These are phyloP conservation scores for Metschnikowia arizonensis DNA, from an alignment of 805 yeast species.

Conservation along the genomic window DNA sequence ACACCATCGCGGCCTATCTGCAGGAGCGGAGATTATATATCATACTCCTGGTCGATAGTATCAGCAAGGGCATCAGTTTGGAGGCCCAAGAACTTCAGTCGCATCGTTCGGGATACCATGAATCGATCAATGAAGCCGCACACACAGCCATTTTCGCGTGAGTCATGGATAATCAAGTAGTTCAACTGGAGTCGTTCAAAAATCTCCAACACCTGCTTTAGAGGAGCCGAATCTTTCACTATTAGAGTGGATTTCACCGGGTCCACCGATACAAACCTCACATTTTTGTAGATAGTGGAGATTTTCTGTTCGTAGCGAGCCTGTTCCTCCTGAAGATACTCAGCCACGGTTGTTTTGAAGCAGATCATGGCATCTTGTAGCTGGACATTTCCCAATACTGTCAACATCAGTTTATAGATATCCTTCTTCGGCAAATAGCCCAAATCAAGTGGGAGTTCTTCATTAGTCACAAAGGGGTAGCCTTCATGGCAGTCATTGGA, in stretches of 20 bases:
- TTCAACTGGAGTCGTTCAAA: constrained; percentile 39
- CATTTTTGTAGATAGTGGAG: neutral
- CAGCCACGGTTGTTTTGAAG: constrained; percentile 12
- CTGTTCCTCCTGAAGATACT: constrained; percentile 3
- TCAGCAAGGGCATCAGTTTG: constrained; percentile 9
- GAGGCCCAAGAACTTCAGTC: constrained; percentile 20
- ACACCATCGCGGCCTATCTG: too few relatives aligned
- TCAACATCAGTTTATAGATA: constrained; percentile 17
- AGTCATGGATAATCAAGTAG: constrained; percentile 27
- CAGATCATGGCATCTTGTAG: constrained; percentile 11
- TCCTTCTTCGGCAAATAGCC: constrained; percentile 36
- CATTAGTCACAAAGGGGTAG: constrained; percentile 33
- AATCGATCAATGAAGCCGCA: constrained; percentile 40
- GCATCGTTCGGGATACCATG: constrained; percentile 28
- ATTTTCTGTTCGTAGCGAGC: constrained; percentile 8
- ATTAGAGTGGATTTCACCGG: constrained; percentile 21
- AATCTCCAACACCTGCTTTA: constrained; percentile 30
- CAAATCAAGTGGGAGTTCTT: constrained; percentile 23
- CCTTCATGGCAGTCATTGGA: constrained; percentile 39
- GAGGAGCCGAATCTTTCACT: constrained; percentile 29
- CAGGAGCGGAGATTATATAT: constrained; percentile 18
- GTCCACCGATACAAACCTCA: constrained; percentile 8
- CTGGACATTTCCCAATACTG: constrained; percentile 14
- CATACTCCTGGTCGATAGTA: constrained; percentile 20
- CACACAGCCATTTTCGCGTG: constrained; percentile 18